Evolutionary conservation across 2,329 filamentous ascomycete genomes (phyloP), one percentile per base, ranked within the genome.

Genomic region (Trichoderma sp.): DNA sequence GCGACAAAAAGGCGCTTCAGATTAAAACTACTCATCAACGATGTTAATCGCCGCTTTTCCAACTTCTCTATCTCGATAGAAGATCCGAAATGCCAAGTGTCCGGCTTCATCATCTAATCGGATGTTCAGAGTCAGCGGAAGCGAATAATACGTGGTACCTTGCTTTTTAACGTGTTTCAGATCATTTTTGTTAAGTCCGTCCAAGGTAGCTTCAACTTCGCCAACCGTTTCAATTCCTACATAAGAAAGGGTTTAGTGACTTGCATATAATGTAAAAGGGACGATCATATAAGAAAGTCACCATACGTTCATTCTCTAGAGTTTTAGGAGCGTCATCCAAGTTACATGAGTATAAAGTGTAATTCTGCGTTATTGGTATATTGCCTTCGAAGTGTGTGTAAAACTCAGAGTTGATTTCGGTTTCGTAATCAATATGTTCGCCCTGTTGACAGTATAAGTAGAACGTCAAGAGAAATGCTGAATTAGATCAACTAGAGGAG

Each of bases 31-130:
- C 7, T 60, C 24, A 56, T 66, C 53, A 53, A 58, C 28, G 32
- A 71, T 28, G 24, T 43, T 53, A 9, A 71, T 65, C 15, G 12
- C 69, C 32, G 69, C 69, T 21, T 71, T 71, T 3, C 69, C 69
- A 5, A 71, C 47, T 6, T 71, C 69, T 6, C 6, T 12, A 1
- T 28, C 30, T n/a, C 26, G 9, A 39, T 64, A 65, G 1, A 65
- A 32, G 11, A 71, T 39, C 24, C 60, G 43, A 12, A 71, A 71
- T 6, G 34, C 21, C 32, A 71, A 32, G 18, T 65, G 69, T 1
- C 69, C 60, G 7, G 21, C 36, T 15, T 65, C 60, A 2, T 71
- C 69, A 43, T 18, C 51, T 5, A 71, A 12, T 1, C 58, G 69
- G 6, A 71, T 65, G 12, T 71, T 71, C 6, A 71, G 47, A 6